These are phyloP conservation scores for Stipa capillata DNA, from an alignment of 176 grass and related monocot species.

Conservation along the genomic window DNA sequence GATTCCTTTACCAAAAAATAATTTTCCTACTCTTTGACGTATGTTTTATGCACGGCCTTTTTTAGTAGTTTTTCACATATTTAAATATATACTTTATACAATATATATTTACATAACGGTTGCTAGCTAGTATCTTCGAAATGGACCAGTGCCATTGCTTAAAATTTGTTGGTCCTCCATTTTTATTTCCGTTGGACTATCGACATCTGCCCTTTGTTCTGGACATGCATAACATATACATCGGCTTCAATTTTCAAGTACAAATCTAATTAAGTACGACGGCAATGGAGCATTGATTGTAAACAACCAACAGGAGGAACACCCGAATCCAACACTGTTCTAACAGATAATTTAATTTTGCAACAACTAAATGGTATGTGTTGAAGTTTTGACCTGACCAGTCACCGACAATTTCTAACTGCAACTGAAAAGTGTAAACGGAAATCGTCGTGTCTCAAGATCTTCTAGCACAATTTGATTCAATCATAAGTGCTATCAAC, in stretches of 20 bases:
- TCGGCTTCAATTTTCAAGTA: neutral
- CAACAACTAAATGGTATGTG: neutral
- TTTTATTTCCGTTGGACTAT: neutral
- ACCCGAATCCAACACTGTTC: neutral
- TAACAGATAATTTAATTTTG: neutral
- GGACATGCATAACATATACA: neutral
- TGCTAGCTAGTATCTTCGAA: no score
- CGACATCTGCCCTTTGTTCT: neutral
- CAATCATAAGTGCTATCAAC: no score
- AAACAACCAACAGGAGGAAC: neutral
- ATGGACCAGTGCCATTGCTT: neutral
- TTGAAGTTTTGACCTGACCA: neutral
- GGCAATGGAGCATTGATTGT: neutral
- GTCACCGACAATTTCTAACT: neutral
- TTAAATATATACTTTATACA: no score
- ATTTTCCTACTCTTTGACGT: no score
- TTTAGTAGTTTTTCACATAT: no score
- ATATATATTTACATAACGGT: no score
- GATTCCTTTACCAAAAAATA: no score
- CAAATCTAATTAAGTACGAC: neutral
- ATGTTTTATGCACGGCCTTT: no score
- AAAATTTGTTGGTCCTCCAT: neutral
- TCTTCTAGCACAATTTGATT: no score
- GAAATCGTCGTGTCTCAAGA: no score
- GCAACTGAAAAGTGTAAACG: no score